phyloP scores from a whole-genome alignment of 176 grass and related monocot species.

The Thalia dealbata region DNA sequence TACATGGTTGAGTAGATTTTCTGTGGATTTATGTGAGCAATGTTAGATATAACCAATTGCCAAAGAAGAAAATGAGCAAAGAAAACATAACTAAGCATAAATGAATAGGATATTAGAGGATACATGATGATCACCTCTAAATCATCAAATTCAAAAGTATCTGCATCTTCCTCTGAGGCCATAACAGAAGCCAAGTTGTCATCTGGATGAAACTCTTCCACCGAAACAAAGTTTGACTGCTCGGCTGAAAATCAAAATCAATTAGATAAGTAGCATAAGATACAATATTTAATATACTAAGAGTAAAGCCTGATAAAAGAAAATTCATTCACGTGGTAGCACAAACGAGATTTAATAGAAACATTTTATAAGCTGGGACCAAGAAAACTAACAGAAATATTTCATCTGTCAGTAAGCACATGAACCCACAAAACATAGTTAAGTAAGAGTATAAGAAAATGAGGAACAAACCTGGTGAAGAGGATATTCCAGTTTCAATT shows the following conservation, averaged over 20 bases:
- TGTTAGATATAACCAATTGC: slow-evolving; percentile 5
- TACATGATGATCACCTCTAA: slow-evolving; percentile 13
- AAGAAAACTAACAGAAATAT: not conserved
- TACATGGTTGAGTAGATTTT: not conserved
- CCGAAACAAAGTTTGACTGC: slow-evolving; percentile 22
- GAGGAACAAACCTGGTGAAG: slow-evolving; percentile 27
- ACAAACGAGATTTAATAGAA: not conserved
- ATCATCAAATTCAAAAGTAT: slow-evolving; percentile 23
- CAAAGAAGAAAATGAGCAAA: not conserved
- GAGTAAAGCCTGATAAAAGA: too few species aligned
- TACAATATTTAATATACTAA: not conserved
- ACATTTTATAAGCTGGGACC: not conserved
- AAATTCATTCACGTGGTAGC: not conserved
- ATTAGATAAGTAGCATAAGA: slow-evolving; percentile 12
- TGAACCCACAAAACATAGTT: not conserved
- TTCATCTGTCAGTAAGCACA: too few species aligned
- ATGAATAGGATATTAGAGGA: not conserved
- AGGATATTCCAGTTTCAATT: slow-evolving; percentile 13
- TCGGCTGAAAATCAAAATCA: slow-evolving; percentile 35
- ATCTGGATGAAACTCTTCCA: slow-evolving; percentile 15
- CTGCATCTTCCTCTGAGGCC: slow-evolving; percentile 10
- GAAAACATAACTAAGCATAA: not conserved
- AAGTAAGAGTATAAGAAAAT: not conserved
- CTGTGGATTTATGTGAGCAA: not conserved
- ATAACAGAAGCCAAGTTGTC: slow-evolving; percentile 12